A percentile compares a stretch with the other conserved stretches of the same genome.
Evolutionary conservation across 108 stramenopile species (phyloP).

Genomic region (Parietichytrium sp.): DNA sequence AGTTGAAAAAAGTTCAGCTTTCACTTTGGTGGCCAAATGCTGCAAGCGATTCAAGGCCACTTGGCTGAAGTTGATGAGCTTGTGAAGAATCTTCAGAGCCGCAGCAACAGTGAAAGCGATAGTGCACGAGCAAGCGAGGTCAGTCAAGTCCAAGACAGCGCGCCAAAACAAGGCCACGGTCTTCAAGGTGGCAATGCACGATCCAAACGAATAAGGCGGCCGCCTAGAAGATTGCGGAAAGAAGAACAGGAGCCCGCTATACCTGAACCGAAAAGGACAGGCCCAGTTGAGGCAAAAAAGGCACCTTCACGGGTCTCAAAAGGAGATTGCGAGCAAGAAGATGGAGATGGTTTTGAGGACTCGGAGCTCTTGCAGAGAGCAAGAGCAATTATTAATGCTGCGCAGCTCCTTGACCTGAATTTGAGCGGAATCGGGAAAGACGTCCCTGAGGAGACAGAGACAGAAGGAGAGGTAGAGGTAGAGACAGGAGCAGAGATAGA

Average conservation of each 20-base stretch:
- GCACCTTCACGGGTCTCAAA: background rate
- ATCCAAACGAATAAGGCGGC: no score
- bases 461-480: no score
- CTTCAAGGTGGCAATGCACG: no score
- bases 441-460: constrained; percentile 14
- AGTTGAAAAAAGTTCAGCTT: background rate
- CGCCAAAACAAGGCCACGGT: no score
- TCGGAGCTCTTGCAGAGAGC: background rate
- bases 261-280: background rate
- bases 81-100: background rate
- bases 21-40: background rate
- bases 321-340: background rate
- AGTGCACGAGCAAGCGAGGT: background rate
- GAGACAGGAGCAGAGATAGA: no score
- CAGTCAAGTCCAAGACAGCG: background rate
- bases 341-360: background rate
- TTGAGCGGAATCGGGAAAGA: background rate
- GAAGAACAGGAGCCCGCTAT: background rate
- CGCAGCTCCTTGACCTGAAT: background rate
- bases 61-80: background rate
- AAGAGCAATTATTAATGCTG: background rate
- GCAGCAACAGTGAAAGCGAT: background rate
- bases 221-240: no score
- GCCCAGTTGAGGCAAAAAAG: background rate
- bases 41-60: background rate